Base-by-base conservation (phyloP, 805 yeast genomes). In the Hanseniaspora hatyaiensis region DNA sequence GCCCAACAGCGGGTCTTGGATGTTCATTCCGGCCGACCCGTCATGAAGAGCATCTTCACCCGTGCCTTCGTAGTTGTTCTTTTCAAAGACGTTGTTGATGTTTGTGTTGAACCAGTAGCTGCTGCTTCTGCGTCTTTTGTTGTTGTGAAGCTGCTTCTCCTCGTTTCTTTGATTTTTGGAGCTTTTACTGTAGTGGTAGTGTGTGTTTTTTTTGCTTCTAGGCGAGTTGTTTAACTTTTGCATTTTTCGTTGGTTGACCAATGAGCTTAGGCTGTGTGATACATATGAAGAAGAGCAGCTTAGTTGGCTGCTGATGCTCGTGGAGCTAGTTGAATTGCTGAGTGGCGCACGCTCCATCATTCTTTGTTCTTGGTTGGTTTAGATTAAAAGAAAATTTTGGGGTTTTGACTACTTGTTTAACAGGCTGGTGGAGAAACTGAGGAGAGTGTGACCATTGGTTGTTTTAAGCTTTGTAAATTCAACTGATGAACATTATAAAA, bases 51-150 rank as follows among this genome's bases (percentile, higher is more conserved):
- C n/a, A n/a, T n/a, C n/a, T n/a, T n/a, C n/a, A n/a, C n/a, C n/a
- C n/a, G n/a, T n/a, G n/a, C n/a, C n/a, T 26, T 33, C 31, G 6
- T 22, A 13, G 13, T 32, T 23, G 12, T 13, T 12, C 15, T 12
- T 23, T 13, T 29, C 28, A 30, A 20, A 18, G 8, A 13, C 19
- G 26, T 45, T 37, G 20, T 38, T 38, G 6, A 37, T 37, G 22
- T 45, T 45, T 1, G 49, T 43, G 16, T 43, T 43, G 19, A 13
- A 43, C 47, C 47, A 43, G 24, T 34, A 43, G 16, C 41, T 43
- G 19, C 49, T 37, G 15, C 43, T 37, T 37, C 49, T 15, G 11
- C 43, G 31, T 31, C 42, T 45, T 31, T 36, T 44, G 6, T 15
- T 29, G 4, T n/a, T n/a, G n/a, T n/a, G 39, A 11, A n/a, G 6